Conservation (phyloP, 768 basidiomycete species). For the Podaxis carcinomalis region DNA sequence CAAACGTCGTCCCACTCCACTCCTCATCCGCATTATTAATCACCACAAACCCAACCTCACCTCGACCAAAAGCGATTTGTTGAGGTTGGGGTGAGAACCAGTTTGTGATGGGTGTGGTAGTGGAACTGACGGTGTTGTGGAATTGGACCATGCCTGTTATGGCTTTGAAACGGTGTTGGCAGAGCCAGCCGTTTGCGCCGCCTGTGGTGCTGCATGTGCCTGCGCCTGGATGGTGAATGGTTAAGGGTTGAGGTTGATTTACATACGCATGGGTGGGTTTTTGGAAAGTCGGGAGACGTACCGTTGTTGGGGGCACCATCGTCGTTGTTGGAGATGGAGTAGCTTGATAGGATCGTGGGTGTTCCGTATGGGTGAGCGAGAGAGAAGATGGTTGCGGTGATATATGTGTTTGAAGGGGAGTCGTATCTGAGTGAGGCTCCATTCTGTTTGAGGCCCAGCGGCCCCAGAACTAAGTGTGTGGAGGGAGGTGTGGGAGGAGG, state of each 20-base stretch:
- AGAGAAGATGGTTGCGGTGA: slow-evolving; percentile 56
- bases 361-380: slow-evolving; percentile 67
- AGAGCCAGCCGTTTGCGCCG: slow-evolving; percentile 59
- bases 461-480: too few relatives aligned
- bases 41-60: slow-evolving; percentile 39
- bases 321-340: slow-evolving; percentile 45
- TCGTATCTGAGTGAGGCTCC: slow-evolving; percentile 52
- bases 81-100: slow-evolving; percentile 56
- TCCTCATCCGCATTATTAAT: slow-evolving; percentile 60
- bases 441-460: slow-evolving; percentile 34
- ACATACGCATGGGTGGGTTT: neutral
- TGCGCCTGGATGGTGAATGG: slow-evolving; percentile 22
- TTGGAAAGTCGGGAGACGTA: slow-evolving; percentile 12
- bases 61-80: slow-evolving; percentile 66
- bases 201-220: slow-evolving; percentile 48
- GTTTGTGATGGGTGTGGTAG: slow-evolving; percentile 41
- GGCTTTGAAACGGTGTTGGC: slow-evolving; percentile 59
- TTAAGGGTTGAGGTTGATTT: too few relatives aligned
- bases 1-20: slow-evolving; percentile 56
- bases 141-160: slow-evolving; percentile 64
- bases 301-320: slow-evolving; percentile 60
- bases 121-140: slow-evolving; percentile 51
- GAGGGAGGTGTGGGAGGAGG: neutral
- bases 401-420: slow-evolving; percentile 63
- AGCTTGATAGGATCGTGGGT: slow-evolving; percentile 60